phyloP scores from a whole-genome alignment of 1,139 yeast species.

The Protomyces arabidopsidicola region DNA sequence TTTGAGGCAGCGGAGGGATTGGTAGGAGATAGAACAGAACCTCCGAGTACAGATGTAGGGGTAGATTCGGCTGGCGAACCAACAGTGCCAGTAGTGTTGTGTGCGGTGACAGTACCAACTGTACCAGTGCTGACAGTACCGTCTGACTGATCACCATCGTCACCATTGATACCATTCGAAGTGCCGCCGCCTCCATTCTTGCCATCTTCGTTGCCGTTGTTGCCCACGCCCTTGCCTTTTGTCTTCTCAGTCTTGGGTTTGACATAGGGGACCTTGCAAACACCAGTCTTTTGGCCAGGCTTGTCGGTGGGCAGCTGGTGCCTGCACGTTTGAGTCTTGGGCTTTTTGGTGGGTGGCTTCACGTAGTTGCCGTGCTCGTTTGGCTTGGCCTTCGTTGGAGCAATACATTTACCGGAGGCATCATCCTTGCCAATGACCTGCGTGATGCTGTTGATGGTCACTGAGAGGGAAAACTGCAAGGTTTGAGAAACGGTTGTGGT shows the following conservation, averaged over 20 bases:
- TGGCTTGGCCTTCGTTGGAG: not conserved
- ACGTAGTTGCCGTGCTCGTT: not conserved
- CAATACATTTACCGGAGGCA: not conserved
- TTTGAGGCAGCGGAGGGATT: not conserved
- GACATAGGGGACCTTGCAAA: not conserved
- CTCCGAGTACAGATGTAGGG: too few species aligned
- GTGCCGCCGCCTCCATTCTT: too few species aligned
- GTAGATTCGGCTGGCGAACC: too few species aligned
- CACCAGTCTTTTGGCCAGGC: not conserved
- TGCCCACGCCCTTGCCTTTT: not conserved
- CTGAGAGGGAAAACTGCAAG: not conserved
- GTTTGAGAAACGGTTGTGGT: not conserved
- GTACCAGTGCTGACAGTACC: too few species aligned
- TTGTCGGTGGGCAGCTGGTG: not conserved
- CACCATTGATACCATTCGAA: too few species aligned
- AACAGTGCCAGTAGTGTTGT: too few species aligned
- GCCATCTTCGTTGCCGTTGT: not conserved
- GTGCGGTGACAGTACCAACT: too few species aligned
- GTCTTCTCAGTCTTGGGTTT: not conserved
- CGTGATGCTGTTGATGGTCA: not conserved
- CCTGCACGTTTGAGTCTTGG: not conserved
- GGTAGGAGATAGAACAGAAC: not conserved
- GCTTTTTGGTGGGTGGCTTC: not conserved
- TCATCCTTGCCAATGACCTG: not conserved
- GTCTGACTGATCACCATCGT: too few species aligned